Base-by-base conservation (phyloP, 2,329 filamentous ascomycete genomes). In the Alternaria gaisen region DNA sequence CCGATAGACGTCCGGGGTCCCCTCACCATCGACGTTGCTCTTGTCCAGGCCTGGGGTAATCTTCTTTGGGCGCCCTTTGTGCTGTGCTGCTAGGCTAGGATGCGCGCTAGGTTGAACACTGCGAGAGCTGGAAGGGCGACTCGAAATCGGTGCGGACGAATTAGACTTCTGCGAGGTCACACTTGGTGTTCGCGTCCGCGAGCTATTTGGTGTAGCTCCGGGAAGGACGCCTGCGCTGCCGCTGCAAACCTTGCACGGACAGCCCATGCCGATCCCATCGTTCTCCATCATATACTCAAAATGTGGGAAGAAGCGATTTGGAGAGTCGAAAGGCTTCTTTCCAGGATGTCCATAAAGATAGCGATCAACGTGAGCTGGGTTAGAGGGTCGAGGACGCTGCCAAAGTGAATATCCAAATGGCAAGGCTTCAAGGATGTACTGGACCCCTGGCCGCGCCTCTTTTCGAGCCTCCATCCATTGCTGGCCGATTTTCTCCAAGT, bases 291-390 rank as follows among this genome's bases (percentile, higher is more conserved):
- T 70, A 70, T 83, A 81, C 52, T 81, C 76, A 70, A 89, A 88
- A 61, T 90, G 87, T 0, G 83, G 82, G 50, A 82, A 86, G 65
- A 88, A 88, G 4, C 83, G 76, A 20, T 81, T 80, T 0, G 83
- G 80, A 0, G 87, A 89, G 46, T 86, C 82, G 57, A 85, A 89
- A 16, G 73, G 77, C 48, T 77, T 77, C 8, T 82, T 81, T 8
- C 75, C 73, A 0, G 85, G 86, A 70, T 89, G 86, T 0, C 87
- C 87, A 56, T 81, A 88, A 0, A 89, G 75, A 56, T 85, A 87
- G 51, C 83, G 81, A 70, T 88, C 87, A 9, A 82, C 68, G 71
- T 85, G 72, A 41, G 58, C 48, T 57, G 79, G 41, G 0, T 80
- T 74, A 3, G 68, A 78, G 3, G 69, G 69, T n/a, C 86, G 80